These are phyloP conservation scores for Adiantum capillusveneris DNA, from an alignment of 75 land plant genomes.

Conservation along the genomic window DNA sequence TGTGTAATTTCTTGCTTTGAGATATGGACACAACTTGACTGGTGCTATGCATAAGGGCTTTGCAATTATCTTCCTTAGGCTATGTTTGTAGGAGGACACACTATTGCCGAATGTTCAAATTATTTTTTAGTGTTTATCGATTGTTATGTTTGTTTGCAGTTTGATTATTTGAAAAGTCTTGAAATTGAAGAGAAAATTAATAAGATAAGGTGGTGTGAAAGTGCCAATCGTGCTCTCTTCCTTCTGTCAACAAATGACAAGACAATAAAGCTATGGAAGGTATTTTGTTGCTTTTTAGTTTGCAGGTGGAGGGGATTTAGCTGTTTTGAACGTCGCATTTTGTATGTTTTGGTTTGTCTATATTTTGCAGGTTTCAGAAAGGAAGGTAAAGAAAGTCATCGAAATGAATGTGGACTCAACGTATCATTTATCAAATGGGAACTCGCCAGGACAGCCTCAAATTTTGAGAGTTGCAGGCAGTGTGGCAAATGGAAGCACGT, in stretches of 20 bases:
- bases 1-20: too few species aligned
- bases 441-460: slow-evolving; percentile 16
- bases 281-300: slow-evolving; percentile 25
- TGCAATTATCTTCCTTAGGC: too few species aligned
- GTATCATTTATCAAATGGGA: slow-evolving; percentile 34
- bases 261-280: slow-evolving; percentile 94
- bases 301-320: too few species aligned
- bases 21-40: too few species aligned
- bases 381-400: slow-evolving; percentile 63
- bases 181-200: slow-evolving; percentile 97
- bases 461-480: slow-evolving; percentile 13
- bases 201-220: slow-evolving; percentile 91
- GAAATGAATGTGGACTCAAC: slow-evolving; percentile 53
- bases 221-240: slow-evolving; percentile 81
- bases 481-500: slow-evolving; percentile 47
- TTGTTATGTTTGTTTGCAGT: slow-evolving; percentile 52
- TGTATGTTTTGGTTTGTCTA: background rate
- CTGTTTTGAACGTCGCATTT: background rate
- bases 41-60: too few species aligned
- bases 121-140: too few species aligned
- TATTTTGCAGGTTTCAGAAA: slow-evolving; percentile 76
- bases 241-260: slow-evolving; percentile 95
- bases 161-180: slow-evolving; percentile 95
- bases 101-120: too few species aligned
- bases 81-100: too few species aligned